Base-by-base conservation (phyloP, 495 filamentous ascomycete genomes). In the Aspergillus taichungensis region DNA sequence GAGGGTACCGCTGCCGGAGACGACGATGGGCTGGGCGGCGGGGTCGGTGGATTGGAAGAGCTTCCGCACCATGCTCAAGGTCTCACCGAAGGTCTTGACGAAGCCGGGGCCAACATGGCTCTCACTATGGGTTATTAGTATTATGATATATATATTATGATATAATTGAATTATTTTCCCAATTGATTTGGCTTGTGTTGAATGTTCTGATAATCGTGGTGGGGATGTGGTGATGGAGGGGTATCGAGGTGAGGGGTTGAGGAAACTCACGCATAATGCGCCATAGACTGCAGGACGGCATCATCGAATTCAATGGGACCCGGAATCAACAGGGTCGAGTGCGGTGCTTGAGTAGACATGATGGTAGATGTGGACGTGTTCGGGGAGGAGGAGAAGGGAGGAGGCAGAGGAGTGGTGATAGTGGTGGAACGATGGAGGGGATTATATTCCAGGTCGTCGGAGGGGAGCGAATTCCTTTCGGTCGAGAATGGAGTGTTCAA, bases 291-390 rank as follows among this genome's bases (percentile, higher is more conserved):
- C 37, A 98, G 79, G 40, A 98, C 92, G 35, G 82, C 89, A 87
- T 98, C 92, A 63, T 96, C 92, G 59, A 97, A 97, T 69, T 98
- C 92, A 61, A 98, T 92, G 60, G 92, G 92, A 27, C 92, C 92
- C 18, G 92, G 92, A 58, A 98, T 95, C 56, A 98, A 77, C 59
- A 96, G 67, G 32, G 88, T 78, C 46, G 87, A 78, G 62, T 95
- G 89, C 41, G 78, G 71, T 35, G 86, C 67, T 73, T 94, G 89
- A 45, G 68, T 71, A 39, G 87, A 90, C 87, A 92, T 90, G 33
- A 69, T 83, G 64, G 59, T 42, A 39, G 51, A 24, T n/a, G 43
- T 30, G 11, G 50, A 18, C 1, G 38, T 12, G 8, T 46, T 37
- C 8, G 48, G 32, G n/a, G 41, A n/a, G 24, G 46, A 30, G 8